These are phyloP conservation scores for Bassia scoparia DNA, from an alignment of 148 eudicot genomes.

Conservation along the genomic window DNA sequence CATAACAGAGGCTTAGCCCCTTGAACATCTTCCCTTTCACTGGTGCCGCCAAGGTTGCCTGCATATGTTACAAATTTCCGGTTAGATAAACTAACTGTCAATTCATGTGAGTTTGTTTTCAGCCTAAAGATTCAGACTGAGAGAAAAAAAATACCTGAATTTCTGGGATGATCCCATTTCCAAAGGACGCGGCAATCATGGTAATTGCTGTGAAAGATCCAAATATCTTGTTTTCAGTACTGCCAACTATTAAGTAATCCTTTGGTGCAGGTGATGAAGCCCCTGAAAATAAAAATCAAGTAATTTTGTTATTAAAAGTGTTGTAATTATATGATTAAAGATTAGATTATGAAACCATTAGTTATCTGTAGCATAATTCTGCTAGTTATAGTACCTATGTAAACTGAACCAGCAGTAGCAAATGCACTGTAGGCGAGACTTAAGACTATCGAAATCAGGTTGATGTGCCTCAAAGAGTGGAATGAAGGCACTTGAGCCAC, in stretches of 20 bases:
- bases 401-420: too few species aligned
- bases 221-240: conserved; percentile 38
- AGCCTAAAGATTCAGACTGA: not conserved
- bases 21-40: conserved; percentile 79
- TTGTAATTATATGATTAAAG: not conserved
- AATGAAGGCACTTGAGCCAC: conserved; percentile 18
- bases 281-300: conserved; percentile 31
- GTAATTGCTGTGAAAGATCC: conserved; percentile 59
- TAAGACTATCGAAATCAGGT: too few species aligned
- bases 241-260: conserved; percentile 39
- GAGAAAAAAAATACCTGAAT: conserved; percentile 48
- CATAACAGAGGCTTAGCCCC: conserved; percentile 58
- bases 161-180: conserved; percentile 75
- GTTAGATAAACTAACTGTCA: not conserved
- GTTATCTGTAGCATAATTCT: not conserved
- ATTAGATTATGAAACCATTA: too few species aligned
- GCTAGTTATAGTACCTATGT: conserved; percentile 37
- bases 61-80: not conserved
- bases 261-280: conserved; percentile 43
- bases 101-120: not conserved
- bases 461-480: too few species aligned
- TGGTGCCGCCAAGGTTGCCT: conserved; percentile 78
- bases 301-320: not conserved
- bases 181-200: conserved; percentile 63
- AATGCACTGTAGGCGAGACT: too few species aligned